These are phyloP conservation scores for Cephalotrichum gorgonifer DNA, from an alignment of 2,329 filamentous ascomycete genomes.

Conservation along the genomic window DNA sequence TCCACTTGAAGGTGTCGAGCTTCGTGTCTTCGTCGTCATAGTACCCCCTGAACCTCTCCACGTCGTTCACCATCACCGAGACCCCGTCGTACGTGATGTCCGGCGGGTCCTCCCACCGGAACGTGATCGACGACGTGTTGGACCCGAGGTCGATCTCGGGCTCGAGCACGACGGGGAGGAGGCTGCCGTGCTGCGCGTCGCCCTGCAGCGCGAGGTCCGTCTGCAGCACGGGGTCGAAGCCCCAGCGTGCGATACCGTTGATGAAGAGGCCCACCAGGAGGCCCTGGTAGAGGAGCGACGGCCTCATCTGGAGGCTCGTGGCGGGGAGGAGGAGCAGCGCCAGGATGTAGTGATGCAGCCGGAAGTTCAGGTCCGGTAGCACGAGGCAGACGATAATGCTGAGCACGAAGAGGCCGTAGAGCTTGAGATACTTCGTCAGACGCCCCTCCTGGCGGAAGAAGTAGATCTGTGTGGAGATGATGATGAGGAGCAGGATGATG, in stretches of 20 bases:
- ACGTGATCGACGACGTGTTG: slow-evolving; percentile 55
- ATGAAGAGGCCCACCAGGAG: slow-evolving; percentile 84
- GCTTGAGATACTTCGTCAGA: slow-evolving; percentile 63
- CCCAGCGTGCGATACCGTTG: slow-evolving; percentile 90
- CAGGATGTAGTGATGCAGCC: slow-evolving; percentile 93
- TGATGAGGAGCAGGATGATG: slow-evolving; percentile 55
- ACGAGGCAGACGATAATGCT: slow-evolving; percentile 61
- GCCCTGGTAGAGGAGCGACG: slow-evolving; percentile 78
- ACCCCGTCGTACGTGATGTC: slow-evolving; percentile 57
- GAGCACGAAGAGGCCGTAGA: slow-evolving; percentile 61
- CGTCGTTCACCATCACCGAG: slow-evolving; percentile 74
- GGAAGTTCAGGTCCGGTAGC: slow-evolving; percentile 67
- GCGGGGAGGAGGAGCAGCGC: slow-evolving; percentile 79
- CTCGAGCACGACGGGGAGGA: slow-evolving; percentile 42
- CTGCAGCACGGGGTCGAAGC: slow-evolving; percentile 80
- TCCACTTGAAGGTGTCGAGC: slow-evolving; percentile 46
- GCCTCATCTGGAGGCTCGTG: slow-evolving; percentile 79
- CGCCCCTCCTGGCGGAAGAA: slow-evolving; percentile 78
- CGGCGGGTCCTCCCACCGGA: slow-evolving; percentile 36
- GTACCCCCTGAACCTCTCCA: slow-evolving; percentile 68
- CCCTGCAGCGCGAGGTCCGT: slow-evolving; percentile 63
- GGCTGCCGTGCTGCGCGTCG: slow-evolving; percentile 52
- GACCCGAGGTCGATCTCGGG: slow-evolving; percentile 35
- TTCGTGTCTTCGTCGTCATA: slow-evolving; percentile 43
- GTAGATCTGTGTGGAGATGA: slow-evolving; percentile 70